These are phyloP conservation scores for Xylaria longipes DNA, from an alignment of 495 filamentous ascomycete genomes.

Conservation along the genomic window DNA sequence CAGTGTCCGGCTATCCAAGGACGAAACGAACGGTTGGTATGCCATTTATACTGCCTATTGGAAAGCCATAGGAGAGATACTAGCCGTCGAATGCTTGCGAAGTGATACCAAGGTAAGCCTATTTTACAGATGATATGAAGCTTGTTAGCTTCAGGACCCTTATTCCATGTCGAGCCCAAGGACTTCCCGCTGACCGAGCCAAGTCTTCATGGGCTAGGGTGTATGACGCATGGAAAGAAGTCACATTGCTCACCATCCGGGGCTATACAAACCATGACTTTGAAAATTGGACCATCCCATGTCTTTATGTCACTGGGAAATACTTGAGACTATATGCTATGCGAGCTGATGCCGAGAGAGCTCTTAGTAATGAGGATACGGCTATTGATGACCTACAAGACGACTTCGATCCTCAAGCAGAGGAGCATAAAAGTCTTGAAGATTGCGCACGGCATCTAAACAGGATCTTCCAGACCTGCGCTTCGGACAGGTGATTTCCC, in stretches of 20 bases:
- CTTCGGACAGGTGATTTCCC: constrained; percentile 78
- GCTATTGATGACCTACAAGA: constrained; percentile 67
- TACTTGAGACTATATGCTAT: constrained; percentile 87
- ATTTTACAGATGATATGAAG: neutral
- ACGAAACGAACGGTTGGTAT: constrained; percentile 76
- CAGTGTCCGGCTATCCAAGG: constrained; percentile 55
- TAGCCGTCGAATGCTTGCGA: constrained; percentile 56
- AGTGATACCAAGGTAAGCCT: constrained; percentile 42
- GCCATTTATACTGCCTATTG: constrained; percentile 85
- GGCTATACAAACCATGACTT: constrained; percentile 75
- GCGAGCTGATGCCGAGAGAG: constrained; percentile 75
- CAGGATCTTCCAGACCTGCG: constrained; percentile 84
- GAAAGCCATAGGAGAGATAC: constrained; percentile 74
- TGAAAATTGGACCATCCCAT: constrained; percentile 86
- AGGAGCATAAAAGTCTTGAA: constrained; percentile 81
- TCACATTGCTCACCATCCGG: constrained; percentile 71
- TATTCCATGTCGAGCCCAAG: neutral
- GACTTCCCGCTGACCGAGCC: constrained; percentile 30
- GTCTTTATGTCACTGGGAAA: constrained; percentile 82
- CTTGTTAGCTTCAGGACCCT: neutral
- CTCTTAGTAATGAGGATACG: constrained; percentile 51
- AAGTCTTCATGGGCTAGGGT: constrained; percentile 72
- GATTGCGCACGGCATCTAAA: constrained; percentile 89
- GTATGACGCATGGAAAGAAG: constrained; percentile 84
- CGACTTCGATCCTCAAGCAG: constrained; percentile 72